Evolutionary conservation across 2,329 filamentous ascomycete species (phyloP).

Genomic region (Colletotrichum higginsianum): DNA sequence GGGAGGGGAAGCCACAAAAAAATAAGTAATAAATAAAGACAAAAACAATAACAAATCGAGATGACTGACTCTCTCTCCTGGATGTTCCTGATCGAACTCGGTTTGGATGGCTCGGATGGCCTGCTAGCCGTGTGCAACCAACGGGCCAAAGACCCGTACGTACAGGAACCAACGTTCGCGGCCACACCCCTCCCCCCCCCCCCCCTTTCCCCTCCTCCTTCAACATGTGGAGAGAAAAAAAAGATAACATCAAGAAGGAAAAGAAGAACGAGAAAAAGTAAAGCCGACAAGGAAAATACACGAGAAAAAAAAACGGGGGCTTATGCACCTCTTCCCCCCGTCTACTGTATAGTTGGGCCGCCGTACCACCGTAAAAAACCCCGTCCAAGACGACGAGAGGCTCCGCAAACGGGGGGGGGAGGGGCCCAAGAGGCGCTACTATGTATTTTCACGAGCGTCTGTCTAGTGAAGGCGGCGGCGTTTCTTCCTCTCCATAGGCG

Average conservation of each 20-base stretch:
- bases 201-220: neutral
- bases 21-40: too few relatives aligned
- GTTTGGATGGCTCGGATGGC: neutral
- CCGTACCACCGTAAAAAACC: constrained; percentile 37
- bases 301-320: neutral
- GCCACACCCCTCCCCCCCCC: accelerated
- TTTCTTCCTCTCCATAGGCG: neutral
- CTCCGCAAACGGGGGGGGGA: constrained; percentile 38
- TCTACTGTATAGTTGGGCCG: constrained; percentile 24
- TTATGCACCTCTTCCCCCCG: neutral
- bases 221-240: neutral
- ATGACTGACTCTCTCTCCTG: neutral
- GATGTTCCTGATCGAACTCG: neutral
- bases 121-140: neutral
- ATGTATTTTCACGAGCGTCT: neutral
- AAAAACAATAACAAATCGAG: too few relatives aligned
- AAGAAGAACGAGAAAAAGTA: neutral
- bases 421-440: neutral
- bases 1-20: neutral
- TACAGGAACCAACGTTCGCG: too few relatives aligned
- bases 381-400: constrained; percentile 7
- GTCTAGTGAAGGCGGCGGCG: too few relatives aligned
- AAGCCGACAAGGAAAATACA: neutral
- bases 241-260: neutral
- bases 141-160: neutral